Base-by-base conservation (phyloP, 306 rosid genomes). In the Ammopiptanthus mongolicus region DNA sequence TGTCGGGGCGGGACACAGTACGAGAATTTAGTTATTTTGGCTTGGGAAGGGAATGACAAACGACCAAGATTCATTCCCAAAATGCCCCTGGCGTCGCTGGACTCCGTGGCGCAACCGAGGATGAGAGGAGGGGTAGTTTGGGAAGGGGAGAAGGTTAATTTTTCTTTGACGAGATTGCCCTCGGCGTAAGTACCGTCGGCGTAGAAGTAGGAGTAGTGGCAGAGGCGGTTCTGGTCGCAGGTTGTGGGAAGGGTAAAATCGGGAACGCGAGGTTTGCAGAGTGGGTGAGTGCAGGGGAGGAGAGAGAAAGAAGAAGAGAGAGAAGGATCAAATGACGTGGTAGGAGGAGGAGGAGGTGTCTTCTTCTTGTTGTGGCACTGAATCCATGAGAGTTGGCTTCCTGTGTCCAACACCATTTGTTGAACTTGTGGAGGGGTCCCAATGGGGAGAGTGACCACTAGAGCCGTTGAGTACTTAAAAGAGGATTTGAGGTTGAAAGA, bases 331-430 rank as follows among this genome's bases (percentile, higher is more conserved):
- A 95, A 95, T 29, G 92, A 79, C 36, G 92, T 2, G 48, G 78
- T 53, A 0, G 90, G 90, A 3, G 85, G 88, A 3, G 73, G 77
- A 0, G 90, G 90, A 3, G 85, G 88, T 4, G 73, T 75, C 11
- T 2, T 51, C 0, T 5, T 57, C 69, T 80, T 86, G 28, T 78
- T 79, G 66, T 86, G 79, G 47, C 98, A 95, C 79, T 91, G 95
- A 76, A 95, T 86, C 97, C 97, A 95, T 0, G 98, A 95, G 3
- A 91, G 97, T 36, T 95, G 98, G 90, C 98, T 95, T 28, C 98
- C 98, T 0, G 98, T 95, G 86, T 95, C 98, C 1, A 95, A 33
- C 1, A 95, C 87, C 98, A 95, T 88, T 56, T 83, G 81, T 50
- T 90, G 96, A 41, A 78, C 62, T 84, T 95, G 98, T 7, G 98